Evolutionary conservation across 1,284 basidiomycete genomes (phyloP).

Genomic region (Heterobasidion occidentale): DNA sequence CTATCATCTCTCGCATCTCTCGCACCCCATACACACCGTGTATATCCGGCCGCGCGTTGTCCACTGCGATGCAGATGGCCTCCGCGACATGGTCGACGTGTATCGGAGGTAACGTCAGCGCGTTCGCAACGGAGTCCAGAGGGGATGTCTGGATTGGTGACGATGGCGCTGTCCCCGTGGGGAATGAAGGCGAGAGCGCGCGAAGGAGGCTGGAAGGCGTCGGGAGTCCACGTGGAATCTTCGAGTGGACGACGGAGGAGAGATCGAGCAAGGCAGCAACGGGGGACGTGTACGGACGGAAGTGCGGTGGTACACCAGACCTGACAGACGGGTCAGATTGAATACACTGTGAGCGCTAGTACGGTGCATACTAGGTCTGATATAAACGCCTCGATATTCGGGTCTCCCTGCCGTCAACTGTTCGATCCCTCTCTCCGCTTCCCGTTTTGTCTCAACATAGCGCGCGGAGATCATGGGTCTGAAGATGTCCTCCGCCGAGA

Average conservation of each 20-base stretch:
- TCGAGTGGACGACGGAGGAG: slow-evolving; percentile 59
- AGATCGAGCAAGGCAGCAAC: slow-evolving; percentile 82
- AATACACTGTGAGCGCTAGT: slow-evolving; percentile 2
- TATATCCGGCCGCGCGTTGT: slow-evolving; percentile 33
- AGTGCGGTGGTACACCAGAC: slow-evolving; percentile 93
- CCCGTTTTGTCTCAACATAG: slow-evolving; percentile 87
- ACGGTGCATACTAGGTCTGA: slow-evolving; percentile 70
- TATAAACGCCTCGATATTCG: slow-evolving; percentile 61
- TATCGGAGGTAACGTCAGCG: slow-evolving; percentile 78
- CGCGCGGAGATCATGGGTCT: slow-evolving; percentile 77
- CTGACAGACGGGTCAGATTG: slow-evolving; percentile 29
- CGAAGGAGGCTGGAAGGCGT: slow-evolving; percentile 56
- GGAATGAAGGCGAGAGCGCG: slow-evolving; percentile 33
- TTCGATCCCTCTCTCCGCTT: slow-evolving; percentile 73
- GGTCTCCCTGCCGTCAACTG: slow-evolving; percentile 32
- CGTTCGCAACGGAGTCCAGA: slow-evolving; percentile 66
- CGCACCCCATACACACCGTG: slow-evolving; percentile 69
- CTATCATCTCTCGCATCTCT: slow-evolving; percentile 70
- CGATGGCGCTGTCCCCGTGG: slow-evolving; percentile 18
- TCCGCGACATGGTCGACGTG: slow-evolving; percentile 95
- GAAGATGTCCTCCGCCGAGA: slow-evolving; percentile 93
- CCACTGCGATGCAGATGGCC: slow-evolving; percentile 58
- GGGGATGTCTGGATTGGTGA: slow-evolving; percentile 32
- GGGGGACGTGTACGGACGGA: slow-evolving; percentile 81
- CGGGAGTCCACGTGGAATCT: slow-evolving; percentile 48